Conservation (phyloP, 2,329 filamentous ascomycete genomes). For the Calonectria ilicicola region DNA sequence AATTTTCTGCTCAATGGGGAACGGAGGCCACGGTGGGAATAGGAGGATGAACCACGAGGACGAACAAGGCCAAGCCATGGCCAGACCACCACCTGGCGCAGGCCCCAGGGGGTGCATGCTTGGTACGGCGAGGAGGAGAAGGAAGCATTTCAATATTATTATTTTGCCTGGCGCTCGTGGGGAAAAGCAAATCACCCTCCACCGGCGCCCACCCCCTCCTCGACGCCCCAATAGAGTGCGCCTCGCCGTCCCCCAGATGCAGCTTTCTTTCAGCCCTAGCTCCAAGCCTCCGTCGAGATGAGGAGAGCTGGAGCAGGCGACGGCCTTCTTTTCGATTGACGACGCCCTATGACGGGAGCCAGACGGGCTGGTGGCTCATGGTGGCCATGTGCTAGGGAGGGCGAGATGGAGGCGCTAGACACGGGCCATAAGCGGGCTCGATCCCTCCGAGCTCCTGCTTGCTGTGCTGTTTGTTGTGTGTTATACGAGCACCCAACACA, state of each 20-base stretch:
- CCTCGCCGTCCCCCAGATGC: constrained; percentile 9
- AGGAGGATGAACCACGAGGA: constrained; percentile 8
- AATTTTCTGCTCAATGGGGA: neutral
- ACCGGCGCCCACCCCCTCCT: neutral
- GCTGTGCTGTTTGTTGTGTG: neutral
- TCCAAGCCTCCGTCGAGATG: constrained; percentile 9
- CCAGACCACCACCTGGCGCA: too few relatives aligned
- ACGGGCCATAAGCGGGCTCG: constrained; percentile 35
- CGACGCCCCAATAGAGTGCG: constrained; percentile 10
- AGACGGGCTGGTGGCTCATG: constrained; percentile 18
- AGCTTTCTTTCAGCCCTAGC: constrained; percentile 14
- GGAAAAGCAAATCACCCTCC: constrained; percentile 12
- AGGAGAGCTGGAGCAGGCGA: neutral
- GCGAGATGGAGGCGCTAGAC: constrained; percentile 26
- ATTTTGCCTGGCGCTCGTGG: constrained; percentile 4
- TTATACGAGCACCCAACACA: neutral
- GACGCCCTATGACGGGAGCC: constrained; percentile 15
- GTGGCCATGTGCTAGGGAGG: constrained; percentile 28
- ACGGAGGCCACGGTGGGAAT: neutral
- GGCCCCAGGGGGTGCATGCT: neutral
- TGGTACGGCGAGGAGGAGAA: neutral
- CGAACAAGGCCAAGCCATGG: neutral
- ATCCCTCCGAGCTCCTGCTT: neutral
- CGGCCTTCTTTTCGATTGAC: neutral
- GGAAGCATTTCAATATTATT: constrained; percentile 9